Base-by-base conservation (phyloP, 768 basidiomycete genomes). In the Rhodotorula toruloides region DNA sequence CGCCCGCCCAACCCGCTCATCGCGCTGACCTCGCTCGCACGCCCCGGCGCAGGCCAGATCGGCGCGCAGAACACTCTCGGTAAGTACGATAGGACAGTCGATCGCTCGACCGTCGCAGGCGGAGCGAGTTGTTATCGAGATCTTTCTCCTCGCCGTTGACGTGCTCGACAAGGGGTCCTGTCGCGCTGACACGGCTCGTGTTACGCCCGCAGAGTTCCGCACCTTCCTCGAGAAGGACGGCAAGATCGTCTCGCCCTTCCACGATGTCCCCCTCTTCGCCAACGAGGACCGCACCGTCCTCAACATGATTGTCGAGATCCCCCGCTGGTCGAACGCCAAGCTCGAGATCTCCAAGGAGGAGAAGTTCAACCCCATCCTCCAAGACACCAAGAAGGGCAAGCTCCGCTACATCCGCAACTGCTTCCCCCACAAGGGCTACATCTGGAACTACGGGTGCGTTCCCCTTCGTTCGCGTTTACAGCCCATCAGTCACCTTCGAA, bases 311-410 rank as follows among this genome's bases (percentile, higher is more conserved):
- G 92, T 96, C 80, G 91, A 96, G 81, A 72, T 94, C 63, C 96
- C 96, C 54, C 89, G 96, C 76, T 99, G 96, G 96, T 96, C 93
- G 79, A 97, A 99, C 83, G 96, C 96, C 59, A 98, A 99, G 84
- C 89, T 98, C 88, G 96, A 99, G 81, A 96, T 96, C 79, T 94
- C 84, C 80, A 99, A 96, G 80, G 92, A 96, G 76, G 94, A 98
- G 79, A 60, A 85, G n/a, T 91, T 98, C 86, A 99, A 99, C 81
- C 96, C 96, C 75, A 97, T 99, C 87, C 94, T 96, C 79, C 96
- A 99, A 82, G 94, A 98, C 79, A 87, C 89, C 79, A 98, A 96
- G 82, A 91, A 90, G 81, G 91, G 91, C 75, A 90, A 88, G 76
- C 81, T 98, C 79, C 89, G 96, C 75, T 98, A 83, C 80, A 96